Percentiles rank a stretch among this genome's conserved stretches.
Conservation (phyloP, 2,329 filamentous ascomycete genomes). For the Aspergillus costaricaensis region DNA sequence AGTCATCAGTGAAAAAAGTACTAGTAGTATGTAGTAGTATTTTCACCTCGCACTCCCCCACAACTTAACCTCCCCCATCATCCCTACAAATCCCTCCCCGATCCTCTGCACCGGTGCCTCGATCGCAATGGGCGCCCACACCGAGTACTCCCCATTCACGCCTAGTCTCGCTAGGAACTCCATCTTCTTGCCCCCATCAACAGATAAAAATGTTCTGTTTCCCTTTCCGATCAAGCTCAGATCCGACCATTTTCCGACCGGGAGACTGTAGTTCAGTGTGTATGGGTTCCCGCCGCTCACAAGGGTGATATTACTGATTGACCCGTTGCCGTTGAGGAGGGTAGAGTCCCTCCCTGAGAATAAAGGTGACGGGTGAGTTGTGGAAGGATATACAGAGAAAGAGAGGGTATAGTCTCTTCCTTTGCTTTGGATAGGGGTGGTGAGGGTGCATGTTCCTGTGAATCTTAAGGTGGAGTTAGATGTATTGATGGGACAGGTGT, state of each 20-base stretch:
- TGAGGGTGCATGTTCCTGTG: slow-evolving; percentile 43
- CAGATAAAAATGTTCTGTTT: not conserved
- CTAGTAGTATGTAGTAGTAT: too few species aligned
- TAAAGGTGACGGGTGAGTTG: slow-evolving; percentile 41
- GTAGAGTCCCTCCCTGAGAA: slow-evolving; percentile 49
- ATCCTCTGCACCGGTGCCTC: slow-evolving; percentile 2
- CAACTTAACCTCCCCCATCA: not conserved
- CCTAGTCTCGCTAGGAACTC: not conserved
- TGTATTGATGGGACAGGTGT: slow-evolving; percentile 3
- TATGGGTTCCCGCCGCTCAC: slow-evolving; percentile 43
- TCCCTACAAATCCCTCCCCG: not conserved
- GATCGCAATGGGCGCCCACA: slow-evolving; percentile 2
- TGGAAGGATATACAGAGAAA: slow-evolving; percentile 43
- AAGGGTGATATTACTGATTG: slow-evolving; percentile 40
- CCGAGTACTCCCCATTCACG: not conserved
- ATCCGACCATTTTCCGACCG: slow-evolving; percentile 37
- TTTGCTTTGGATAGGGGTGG: slow-evolving; percentile 54
- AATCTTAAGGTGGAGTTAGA: slow-evolving; percentile 35
- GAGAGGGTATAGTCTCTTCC: slow-evolving; percentile 58
- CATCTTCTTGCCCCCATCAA: not conserved
- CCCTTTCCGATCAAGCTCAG: not conserved
- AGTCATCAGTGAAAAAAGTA: too few species aligned
- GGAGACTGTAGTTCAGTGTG: slow-evolving; percentile 45
- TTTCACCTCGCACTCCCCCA: not conserved
- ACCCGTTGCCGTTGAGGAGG: slow-evolving; percentile 39